These are phyloP conservation scores for Chaetomium sp. DNA, from an alignment of 2,329 filamentous ascomycete species.

Conservation along the genomic window DNA sequence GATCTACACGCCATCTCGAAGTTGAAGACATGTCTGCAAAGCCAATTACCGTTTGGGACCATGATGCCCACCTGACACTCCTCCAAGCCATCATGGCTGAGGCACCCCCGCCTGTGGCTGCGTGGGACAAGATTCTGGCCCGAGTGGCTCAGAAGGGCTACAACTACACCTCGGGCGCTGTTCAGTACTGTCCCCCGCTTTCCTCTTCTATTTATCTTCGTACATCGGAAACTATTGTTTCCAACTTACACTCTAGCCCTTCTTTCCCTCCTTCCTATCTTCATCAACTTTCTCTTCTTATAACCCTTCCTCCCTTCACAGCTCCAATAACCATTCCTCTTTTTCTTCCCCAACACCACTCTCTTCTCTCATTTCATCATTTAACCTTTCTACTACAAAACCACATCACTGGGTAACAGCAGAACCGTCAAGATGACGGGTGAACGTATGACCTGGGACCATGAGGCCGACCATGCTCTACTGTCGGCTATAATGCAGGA, in stretches of 20 bases:
- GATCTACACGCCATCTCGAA: conserved; percentile 9
- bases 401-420: background rate
- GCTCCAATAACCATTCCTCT: background rate
- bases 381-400: background rate
- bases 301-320: background rate
- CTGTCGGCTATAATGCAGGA: conserved; percentile 24
- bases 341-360: background rate
- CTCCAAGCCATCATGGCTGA: conserved; percentile 33
- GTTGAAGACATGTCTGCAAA: conserved; percentile 4
- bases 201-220: background rate
- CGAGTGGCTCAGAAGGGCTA: conserved; percentile 31
- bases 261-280: too few species aligned
- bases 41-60: conserved; percentile 22
- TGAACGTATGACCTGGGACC: conserved; percentile 25
- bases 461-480: conserved; percentile 26
- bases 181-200: conserved; percentile 30
- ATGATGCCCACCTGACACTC: conserved; percentile 25
- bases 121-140: conserved; percentile 24
- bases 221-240: background rate
- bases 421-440: conserved; percentile 3
- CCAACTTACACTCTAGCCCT: too few species aligned
- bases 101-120: conserved; percentile 8
- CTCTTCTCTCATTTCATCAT: background rate
- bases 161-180: conserved; percentile 34
- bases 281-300: background rate